Evolutionary conservation across 805 yeast genomes (phyloP), one percentile per base, ranked within the genome.

Genomic region (Yamadazyma phyllophila): DNA sequence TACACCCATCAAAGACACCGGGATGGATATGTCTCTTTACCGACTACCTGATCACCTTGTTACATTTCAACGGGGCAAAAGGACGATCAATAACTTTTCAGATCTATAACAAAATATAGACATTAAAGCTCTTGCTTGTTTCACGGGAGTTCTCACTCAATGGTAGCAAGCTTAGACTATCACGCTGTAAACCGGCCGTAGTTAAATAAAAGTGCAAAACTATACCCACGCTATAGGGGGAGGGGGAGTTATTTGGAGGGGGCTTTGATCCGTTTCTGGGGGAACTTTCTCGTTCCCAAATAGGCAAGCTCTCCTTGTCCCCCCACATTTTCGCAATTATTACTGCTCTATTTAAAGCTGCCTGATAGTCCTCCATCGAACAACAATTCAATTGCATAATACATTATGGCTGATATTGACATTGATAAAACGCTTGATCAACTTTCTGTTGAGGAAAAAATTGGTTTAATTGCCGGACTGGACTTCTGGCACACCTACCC

Each of bases 401-500:
- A n/a, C 7, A 38, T 6, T 5, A 52, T 55, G 58, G 38, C 50
- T 32, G 58, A 54, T 9, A 47, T 63, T 36, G 56, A 64, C 52
- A 54, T 63, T 41, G 66, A 63, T 34, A 36, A 36, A 12, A 36
- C 38, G 6, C 38, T 36, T 24, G 15, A 15, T 14, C 51, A 60
- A 50, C 55, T 64, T 46, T 60, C 64, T 8, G 49, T 61, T 26
- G 37, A 43, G 11, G 73, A 67, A 41, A 67, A 67, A 48, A 59
- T 67, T 52, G 58, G 64, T 3, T 61, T 67, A 36, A 56, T 66
- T 44, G 69, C 71, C 16, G 73, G 73, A 4, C 38, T 46, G 38
- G 81, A 77, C 54, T 67, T 65, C 58, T 78, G 82, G 81, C 80
- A 76, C 59, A 77, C 82, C 2, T 52, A 48, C 40, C 56, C 69